Evolutionary conservation across 768 basidiomycete species (phyloP).

Genomic region (Galerina marginata): DNA sequence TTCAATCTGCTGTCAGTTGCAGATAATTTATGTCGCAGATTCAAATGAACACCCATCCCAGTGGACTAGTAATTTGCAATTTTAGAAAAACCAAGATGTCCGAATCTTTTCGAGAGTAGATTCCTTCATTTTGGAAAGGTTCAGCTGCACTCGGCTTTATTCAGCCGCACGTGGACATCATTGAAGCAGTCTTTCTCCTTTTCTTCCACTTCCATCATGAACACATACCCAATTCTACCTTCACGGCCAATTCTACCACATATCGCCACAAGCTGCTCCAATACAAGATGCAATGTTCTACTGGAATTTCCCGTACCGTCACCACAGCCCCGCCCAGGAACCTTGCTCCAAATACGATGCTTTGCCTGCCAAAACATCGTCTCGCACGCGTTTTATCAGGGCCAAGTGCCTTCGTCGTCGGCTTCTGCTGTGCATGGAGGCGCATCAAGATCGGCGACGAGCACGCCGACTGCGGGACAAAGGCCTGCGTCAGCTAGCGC

Average conservation of each 20-base stretch:
- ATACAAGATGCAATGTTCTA: constrained; percentile 50
- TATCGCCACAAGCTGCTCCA: constrained; percentile 64
- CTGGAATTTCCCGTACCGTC: constrained; percentile 75
- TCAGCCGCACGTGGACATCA: neutral
- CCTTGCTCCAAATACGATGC: constrained; percentile 72
- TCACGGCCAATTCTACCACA: constrained; percentile 75
- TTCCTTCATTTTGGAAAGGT: neutral
- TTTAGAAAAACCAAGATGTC: no score
- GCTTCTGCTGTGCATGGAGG: constrained; percentile 17
- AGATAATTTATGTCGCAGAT: no score
- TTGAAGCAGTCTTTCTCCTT: neutral
- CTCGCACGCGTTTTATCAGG: constrained; percentile 70
- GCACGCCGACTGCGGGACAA: constrained; percentile 10
- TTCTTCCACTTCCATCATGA: constrained; percentile 16
- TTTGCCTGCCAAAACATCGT: constrained; percentile 66
- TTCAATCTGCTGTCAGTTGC: no score
- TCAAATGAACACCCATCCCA: no score
- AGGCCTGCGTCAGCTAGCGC: neutral
- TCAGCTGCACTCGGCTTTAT: neutral
- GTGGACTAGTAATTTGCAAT: no score
- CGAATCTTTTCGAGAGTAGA: no score
- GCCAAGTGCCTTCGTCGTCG: constrained; percentile 51
- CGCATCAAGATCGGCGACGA: constrained; percentile 17
- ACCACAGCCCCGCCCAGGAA: constrained; percentile 51
- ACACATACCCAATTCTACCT: constrained; percentile 39